Evolutionary conservation across 148 eudicot genomes (phyloP), one percentile per base, ranked within the genome.

Genomic region (Cornus florida): DNA sequence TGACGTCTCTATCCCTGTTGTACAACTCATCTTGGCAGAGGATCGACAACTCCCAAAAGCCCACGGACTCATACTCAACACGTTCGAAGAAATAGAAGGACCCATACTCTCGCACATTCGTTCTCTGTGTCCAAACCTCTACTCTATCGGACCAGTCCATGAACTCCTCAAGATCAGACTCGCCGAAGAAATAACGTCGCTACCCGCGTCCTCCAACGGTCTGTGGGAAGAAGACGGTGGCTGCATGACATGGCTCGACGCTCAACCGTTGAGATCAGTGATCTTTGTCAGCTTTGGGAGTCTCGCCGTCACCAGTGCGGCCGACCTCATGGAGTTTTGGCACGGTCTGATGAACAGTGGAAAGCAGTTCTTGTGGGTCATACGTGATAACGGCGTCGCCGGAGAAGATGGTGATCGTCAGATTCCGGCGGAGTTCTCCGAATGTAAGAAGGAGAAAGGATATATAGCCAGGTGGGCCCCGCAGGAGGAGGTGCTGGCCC

Each of bases 71-170:
- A 87, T 87, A 53, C 83, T 84, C 64, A 87, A 87, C 79, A 84
- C 87, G 31, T 87, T 84, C 46, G 86, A 84, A 48, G 90, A 84
- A 20, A 77, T 87, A 3, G 90, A 87, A 41, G 84, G 81, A 9
- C 82, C 84, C 31, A 73, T 78, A 12, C 81, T 87, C 2, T 50
- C 78, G 17, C 78, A 78, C 0, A 67, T 84, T 38, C 86, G 81
- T 11, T 35, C 48, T 5, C 62, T 23, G 0, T 75, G 77, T 31
- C 90, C 87, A 33, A 87, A 84, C 28, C 20, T 87, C 24, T 84
- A 87, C 83, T 64, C 87, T 17, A 84, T 87, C 7, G 90, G 90
- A 32, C 89, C 89, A 64, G 73, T 87, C 35, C 87, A 84, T 38
- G 70, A 80, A 0, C 82, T 75, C 69, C 71, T 80, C 6, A 80